Evolutionary conservation across 208 protist genomes (phyloP), one percentile per base, ranked within the genome.

Genomic region (Blastocrithidia nonstop): DNA sequence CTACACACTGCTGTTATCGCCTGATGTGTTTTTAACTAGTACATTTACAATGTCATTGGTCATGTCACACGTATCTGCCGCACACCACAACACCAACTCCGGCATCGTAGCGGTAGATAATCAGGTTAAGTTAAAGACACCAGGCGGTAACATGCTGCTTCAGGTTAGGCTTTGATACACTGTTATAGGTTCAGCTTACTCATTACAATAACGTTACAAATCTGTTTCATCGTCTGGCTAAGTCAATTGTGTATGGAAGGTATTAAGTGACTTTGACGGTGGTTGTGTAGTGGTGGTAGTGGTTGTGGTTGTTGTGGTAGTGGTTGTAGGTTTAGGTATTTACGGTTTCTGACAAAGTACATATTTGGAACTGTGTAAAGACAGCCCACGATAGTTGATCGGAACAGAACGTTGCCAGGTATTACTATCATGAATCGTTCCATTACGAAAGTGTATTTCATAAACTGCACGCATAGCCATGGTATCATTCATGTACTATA

Each of bases 81-180:
- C 41, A 23, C 69, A 78, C 23, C 17, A 26, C 2, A 45, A 6
- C 40, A 45, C 15, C 40, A 45, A 4, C 2, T 35, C 4, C 15
- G 23, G 4, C 2, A 45, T 22, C 40, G 20, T 24, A 16, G 2
- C 40, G n/a, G 6, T 37, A 15, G 15, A n/a, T n/a, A n/a, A 52
- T 15, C 6, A 16, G 8, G 42, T 28, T 0, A 24, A 6, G 5
- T 22, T 31, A 35, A 64, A 54, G 15, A 79, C 33, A 0, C 70
- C 70, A 1, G 61, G 61, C 8, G 70, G 31, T 0, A 53, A 36
- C 11, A 58, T 0, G 5, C 52, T 73, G 36, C 52, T 70, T 66
- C 70, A 79, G 11, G 6, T 22, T 9, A 66, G 40, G 0, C n/a
- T 23, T 22, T 66, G 59, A 11, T 49, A 13, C 8, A 72, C 19